Percentiles rank a stretch among this genome's conserved stretches.
Evolutionary conservation across 2,329 filamentous ascomycete species (phyloP).

Genomic region (Herpomyces periplanetae): DNA sequence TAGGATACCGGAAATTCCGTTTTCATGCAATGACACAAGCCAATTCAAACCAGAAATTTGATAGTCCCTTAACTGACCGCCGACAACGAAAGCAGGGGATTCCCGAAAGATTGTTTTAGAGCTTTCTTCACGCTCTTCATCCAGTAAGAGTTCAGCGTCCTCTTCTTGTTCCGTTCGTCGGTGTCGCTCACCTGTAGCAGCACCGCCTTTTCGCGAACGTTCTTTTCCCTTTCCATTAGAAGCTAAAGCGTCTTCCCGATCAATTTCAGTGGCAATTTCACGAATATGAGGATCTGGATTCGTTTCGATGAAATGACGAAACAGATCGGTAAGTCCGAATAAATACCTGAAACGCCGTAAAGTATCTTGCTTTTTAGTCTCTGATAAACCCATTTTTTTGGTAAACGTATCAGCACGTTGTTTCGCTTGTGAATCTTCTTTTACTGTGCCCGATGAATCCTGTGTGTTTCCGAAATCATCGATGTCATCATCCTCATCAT

Average conservation of each 20-base stretch:
- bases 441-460: too few relatives aligned
- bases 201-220: constrained; percentile 43
- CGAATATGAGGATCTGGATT: constrained; percentile 84
- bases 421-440: too few relatives aligned
- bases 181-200: constrained; percentile 32
- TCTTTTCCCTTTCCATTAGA: too few relatives aligned
- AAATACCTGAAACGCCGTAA: constrained; percentile 79
- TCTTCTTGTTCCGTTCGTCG: constrained; percentile 88
- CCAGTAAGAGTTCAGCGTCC: constrained; percentile 49
- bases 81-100: constrained; percentile 55
- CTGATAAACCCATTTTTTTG: too few relatives aligned
- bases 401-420: too few relatives aligned
- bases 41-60: constrained; percentile 84
- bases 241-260: constrained; percentile 25
- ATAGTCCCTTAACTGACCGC: constrained; percentile 68
- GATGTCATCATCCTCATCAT: too few relatives aligned
- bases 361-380: too few relatives aligned
- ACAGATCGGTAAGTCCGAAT: constrained; percentile 69
- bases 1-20: constrained; percentile 87
- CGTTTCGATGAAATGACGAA: constrained; percentile 92
- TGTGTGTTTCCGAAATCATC: too few relatives aligned
- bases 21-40: constrained; percentile 88
- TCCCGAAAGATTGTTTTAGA: constrained; percentile 74
- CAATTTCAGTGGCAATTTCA: constrained; percentile 71
- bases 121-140: constrained; percentile 70